Percentiles rank a stretch among this genome's conserved stretches.
Conservation (phyloP, 2,329 filamentous ascomycete species). For the Penicillium corylophilum region DNA sequence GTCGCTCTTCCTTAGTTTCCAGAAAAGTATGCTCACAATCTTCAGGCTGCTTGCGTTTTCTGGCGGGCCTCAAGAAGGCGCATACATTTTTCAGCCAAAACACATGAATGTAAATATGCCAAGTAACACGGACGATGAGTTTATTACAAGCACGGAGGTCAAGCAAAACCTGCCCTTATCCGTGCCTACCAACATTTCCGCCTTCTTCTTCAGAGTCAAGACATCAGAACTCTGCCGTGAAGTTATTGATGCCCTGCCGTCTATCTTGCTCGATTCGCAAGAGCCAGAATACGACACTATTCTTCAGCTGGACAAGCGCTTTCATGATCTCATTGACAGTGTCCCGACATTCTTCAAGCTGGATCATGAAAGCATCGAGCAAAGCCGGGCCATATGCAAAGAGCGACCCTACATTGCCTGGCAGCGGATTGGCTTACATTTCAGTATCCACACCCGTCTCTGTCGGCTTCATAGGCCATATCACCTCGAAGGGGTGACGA, state of each 20-base stretch:
- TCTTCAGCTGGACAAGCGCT: slow-evolving; percentile 15
- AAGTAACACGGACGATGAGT: slow-evolving; percentile 22
- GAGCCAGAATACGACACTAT: slow-evolving; percentile 17
- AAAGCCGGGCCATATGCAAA: slow-evolving; percentile 17
- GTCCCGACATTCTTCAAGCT: slow-evolving; percentile 15
- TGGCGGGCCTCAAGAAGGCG: slow-evolving; percentile 19
- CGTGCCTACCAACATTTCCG: slow-evolving; percentile 17
- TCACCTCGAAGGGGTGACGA: slow-evolving; percentile 17
- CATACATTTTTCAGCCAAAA: slow-evolving; percentile 21
- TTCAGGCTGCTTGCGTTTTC: slow-evolving; percentile 22
- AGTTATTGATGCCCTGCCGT: slow-evolving; percentile 20
- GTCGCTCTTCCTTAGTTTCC: no score
- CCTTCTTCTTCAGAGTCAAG: slow-evolving; percentile 12
- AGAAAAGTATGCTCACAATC: background rate
- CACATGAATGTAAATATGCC: slow-evolving; percentile 25
- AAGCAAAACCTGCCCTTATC: slow-evolving; percentile 12
- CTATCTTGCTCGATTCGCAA: slow-evolving; percentile 16
- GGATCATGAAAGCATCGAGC: slow-evolving; percentile 17
- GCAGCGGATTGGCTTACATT: slow-evolving; percentile 20
- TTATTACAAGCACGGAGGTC: slow-evolving; percentile 9
- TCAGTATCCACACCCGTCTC: slow-evolving; percentile 21
- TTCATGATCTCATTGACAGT: slow-evolving; percentile 9
- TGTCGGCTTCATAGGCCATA: slow-evolving; percentile 25
- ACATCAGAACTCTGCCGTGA: slow-evolving; percentile 17
- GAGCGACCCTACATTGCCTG: slow-evolving; percentile 23